Evolutionary conservation across 768 basidiomycete species (phyloP), one percentile per base, ranked within the genome.

Genomic region (Dentipellis sp.): DNA sequence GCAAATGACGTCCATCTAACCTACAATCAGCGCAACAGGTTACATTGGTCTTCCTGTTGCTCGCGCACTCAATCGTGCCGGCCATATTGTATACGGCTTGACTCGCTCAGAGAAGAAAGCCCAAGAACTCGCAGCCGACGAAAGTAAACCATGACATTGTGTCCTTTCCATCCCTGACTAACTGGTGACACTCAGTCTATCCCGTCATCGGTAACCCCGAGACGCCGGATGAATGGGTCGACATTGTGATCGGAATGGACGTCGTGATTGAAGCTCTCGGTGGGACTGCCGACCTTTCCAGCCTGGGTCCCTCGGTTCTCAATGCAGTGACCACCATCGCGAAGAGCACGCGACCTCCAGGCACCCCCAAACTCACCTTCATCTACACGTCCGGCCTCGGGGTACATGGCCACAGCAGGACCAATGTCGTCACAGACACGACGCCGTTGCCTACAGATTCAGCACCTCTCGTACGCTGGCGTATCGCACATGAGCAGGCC

Each of bases 361-460:
- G 62, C 39, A 66, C 71, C 0, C 68, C 75, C 3, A 74, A 75
- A 59, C 65, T 76, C 36, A 65, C 71, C 0, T 79, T 72, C 62
- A 75, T 79, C 58, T 74, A 74, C 62, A 73, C 72, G 12, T 75
- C 74, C 0, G 78, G 77, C 10, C 68, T 71, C 1, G 78, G 76
- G 76, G 68, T 74, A 8, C 71, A 75, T 57, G 69, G 71, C 19
- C 72, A 77, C 40, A 65, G 66, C 62, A 68, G 71, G 42, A 62
- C 46, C 0, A 63, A 66, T 0, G 55, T 67, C 58, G 62, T 69
- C 45, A 67, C 67, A 9, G 74, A 75, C 62, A 70, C 68, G 7
- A 69, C 69, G 6, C 67, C 73, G 17, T 10, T 50, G 10, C 29
- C 29, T 6, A 35, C 2, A 2, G 16, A 50, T 23, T 16, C 21